Evolutionary conservation across 768 basidiomycete genomes (phyloP).

Genomic region (Coprinopsis marcescibilis): DNA sequence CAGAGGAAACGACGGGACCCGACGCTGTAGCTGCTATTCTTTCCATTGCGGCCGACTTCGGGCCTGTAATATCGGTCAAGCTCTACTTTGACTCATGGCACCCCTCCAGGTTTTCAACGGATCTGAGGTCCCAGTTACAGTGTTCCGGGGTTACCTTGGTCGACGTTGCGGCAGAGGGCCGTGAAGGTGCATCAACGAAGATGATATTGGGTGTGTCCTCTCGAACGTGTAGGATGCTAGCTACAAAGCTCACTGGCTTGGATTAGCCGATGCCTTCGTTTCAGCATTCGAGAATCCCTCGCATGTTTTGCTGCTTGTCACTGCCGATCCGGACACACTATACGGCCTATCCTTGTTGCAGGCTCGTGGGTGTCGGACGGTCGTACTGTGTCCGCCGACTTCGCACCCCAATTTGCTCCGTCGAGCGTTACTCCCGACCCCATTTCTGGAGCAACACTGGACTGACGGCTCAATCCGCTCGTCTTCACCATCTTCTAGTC

Average conservation of each 20-base stretch:
- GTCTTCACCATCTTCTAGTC: too few relatives aligned
- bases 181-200: background rate
- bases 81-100: background rate
- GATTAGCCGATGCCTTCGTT: slow-evolving; percentile 5
- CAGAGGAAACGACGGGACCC: background rate
- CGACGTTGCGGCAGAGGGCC: background rate
- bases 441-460: background rate
- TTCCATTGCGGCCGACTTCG: background rate
- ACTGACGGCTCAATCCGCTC: too few relatives aligned
- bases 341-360: slow-evolving; percentile 6
- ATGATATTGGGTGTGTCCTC: slow-evolving; percentile 5
- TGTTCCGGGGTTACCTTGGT: slow-evolving; percentile 1
- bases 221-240: background rate
- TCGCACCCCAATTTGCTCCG: background rate
- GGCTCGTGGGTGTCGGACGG: background rate
- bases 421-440: background rate
- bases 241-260: background rate
- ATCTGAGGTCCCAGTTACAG: background rate
- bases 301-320: background rate
- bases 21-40: background rate
- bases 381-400: background rate
- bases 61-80: background rate
- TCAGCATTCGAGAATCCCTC: background rate
- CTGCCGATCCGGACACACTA: slow-evolving; percentile 6
- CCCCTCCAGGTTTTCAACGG: background rate